These are phyloP conservation scores for Sugiyamaella smithiae DNA, from an alignment of 805 yeast genomes.

Conservation along the genomic window DNA sequence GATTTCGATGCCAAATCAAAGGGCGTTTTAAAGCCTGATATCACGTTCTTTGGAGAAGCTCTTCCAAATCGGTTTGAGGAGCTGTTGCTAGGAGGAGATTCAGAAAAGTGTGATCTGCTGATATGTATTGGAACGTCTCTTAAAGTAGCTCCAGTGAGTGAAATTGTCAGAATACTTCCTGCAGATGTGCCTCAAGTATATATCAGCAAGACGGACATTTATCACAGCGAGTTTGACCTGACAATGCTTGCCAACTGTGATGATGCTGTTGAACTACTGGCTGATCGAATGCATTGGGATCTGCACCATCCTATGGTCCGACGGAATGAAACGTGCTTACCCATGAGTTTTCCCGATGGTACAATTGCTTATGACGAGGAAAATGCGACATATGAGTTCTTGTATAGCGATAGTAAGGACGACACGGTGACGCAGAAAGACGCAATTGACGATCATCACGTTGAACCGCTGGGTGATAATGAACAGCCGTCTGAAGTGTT, in stretches of 20 bases:
- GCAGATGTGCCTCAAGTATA: conserved; percentile 77
- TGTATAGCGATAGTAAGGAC: not conserved
- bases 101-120: conserved; percentile 67
- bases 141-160: conserved; percentile 89
- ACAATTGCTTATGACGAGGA: conserved; percentile 27
- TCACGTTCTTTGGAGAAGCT: conserved; percentile 86
- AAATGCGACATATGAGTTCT: conserved; percentile 24
- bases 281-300: conserved; percentile 57
- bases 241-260: conserved; percentile 79
- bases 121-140: conserved; percentile 88
- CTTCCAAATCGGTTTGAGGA: conserved; percentile 69
- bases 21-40: conserved; percentile 91
- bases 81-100: conserved; percentile 48
- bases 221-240: conserved; percentile 76
- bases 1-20: conserved; percentile 32
- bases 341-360: conserved; percentile 27
- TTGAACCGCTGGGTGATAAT: conserved; percentile 8
- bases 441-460: conserved; percentile 3
- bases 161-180: conserved; percentile 72
- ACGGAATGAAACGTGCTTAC: conserved; percentile 13
- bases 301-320: conserved; percentile 45
- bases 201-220: conserved; percentile 72
- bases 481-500: too few species aligned
- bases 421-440: conserved; percentile 3
- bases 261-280: conserved; percentile 66